These are phyloP conservation scores for Colletotrichum shisoi DNA, from an alignment of 2,329 filamentous ascomycete species.

Conservation along the genomic window DNA sequence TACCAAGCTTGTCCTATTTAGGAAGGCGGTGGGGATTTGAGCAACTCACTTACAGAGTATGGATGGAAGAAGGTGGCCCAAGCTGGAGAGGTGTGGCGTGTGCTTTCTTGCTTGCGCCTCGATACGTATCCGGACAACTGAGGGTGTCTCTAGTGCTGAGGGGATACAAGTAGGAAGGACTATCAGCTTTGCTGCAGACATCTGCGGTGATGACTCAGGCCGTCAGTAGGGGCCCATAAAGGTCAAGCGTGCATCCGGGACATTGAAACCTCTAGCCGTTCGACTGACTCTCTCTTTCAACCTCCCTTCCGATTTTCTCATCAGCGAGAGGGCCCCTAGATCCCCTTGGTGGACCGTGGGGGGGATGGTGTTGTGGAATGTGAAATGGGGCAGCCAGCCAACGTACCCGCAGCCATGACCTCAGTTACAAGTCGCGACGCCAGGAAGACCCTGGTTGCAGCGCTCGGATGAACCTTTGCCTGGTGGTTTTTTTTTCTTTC, in stretches of 20 bases:
- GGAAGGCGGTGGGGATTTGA: conserved; percentile 30
- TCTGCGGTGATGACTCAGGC: no score
- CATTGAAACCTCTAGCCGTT: neutral
- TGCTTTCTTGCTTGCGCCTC: neutral
- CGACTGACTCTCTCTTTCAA: neutral
- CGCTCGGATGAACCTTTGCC: conserved; percentile 34
- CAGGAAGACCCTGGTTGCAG: conserved; percentile 33
- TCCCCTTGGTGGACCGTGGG: neutral
- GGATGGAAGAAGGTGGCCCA: neutral
- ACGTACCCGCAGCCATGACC: conserved; percentile 34
- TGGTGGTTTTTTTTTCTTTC: no score
- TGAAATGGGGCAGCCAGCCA: conserved; percentile 18
- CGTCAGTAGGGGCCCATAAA: no score
- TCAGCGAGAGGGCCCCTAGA: neutral
- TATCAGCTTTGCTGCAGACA: conserved; percentile 9
- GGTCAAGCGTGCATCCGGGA: neutral
- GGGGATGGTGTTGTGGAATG: conserved; percentile 6
- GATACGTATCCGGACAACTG: neutral
- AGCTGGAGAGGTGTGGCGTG: conserved; percentile 18
- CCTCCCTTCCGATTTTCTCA: neutral
- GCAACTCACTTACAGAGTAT: no score
- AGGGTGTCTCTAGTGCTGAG: conserved; percentile 21
- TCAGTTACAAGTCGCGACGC: conserved; percentile 30
- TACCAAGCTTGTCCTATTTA: neutral
- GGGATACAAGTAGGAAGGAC: neutral